Conservation (phyloP, 306 rosid genomes). For the Lithocarpus polystachyus region DNA sequence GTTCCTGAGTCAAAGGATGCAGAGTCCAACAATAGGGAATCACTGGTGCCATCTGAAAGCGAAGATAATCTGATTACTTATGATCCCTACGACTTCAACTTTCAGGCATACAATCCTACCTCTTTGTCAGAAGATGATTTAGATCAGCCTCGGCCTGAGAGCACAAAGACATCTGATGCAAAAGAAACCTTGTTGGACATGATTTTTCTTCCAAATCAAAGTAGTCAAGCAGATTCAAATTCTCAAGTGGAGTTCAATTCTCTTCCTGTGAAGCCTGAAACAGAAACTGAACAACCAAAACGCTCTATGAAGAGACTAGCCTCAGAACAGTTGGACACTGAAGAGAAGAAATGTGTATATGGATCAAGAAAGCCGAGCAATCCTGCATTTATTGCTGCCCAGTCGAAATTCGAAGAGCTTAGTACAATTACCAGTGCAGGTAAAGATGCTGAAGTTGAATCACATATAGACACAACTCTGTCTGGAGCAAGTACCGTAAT, state of each 20-base stretch:
- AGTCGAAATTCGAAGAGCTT: constrained; percentile 71
- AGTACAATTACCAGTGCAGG: constrained; percentile 44
- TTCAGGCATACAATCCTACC: constrained; percentile 35
- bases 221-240: constrained; percentile 28
- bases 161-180: constrained; percentile 29
- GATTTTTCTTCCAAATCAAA: constrained; percentile 33
- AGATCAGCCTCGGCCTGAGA: constrained; percentile 45
- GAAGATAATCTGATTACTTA: constrained; percentile 49
- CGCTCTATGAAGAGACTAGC: constrained; percentile 54
- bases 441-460: constrained; percentile 50
- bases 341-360: constrained; percentile 46
- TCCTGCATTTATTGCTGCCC: constrained; percentile 71
- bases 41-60: constrained; percentile 47
- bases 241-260: constrained; percentile 35
- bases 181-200: constrained; percentile 32
- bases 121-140: constrained; percentile 34
- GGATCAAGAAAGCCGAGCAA: constrained; percentile 64
- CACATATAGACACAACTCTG: constrained; percentile 36
- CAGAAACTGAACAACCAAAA: constrained; percentile 44
- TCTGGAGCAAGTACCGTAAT: constrained; percentile 32
- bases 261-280: constrained; percentile 41
- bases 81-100: constrained; percentile 42
- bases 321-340: constrained; percentile 69
- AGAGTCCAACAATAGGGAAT: constrained; percentile 30
- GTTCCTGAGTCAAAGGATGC: constrained; percentile 38